Conservation (phyloP, 1,139 yeast genomes). For the Lodderomyces parapsilosis region DNA sequence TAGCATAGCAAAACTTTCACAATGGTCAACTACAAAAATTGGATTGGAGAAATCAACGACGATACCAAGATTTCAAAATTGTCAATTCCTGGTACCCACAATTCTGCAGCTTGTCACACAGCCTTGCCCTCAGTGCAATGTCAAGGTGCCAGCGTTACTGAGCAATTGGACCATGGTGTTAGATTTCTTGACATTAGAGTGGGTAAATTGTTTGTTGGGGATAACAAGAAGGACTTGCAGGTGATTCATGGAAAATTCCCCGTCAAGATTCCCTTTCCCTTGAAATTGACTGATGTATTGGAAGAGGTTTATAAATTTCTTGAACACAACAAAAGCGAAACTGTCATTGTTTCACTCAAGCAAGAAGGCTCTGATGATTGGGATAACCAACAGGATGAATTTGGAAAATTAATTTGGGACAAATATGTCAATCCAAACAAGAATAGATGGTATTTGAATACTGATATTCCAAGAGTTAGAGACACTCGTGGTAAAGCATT, state of each 20-base stretch:
- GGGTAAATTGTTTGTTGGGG: slow-evolving; percentile 56
- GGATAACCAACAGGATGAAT: slow-evolving; percentile 64
- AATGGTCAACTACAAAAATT: slow-evolving; percentile 45
- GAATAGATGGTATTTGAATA: slow-evolving; percentile 61
- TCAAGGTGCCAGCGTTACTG: slow-evolving; percentile 60
- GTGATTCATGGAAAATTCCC: slow-evolving; percentile 80
- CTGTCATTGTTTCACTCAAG: slow-evolving; percentile 67
- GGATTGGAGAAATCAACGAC: slow-evolving; percentile 60
- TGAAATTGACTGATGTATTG: slow-evolving; percentile 46
- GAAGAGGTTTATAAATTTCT: slow-evolving; percentile 62
- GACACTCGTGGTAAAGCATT: slow-evolving; percentile 68
- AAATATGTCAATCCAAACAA: slow-evolving; percentile 50
- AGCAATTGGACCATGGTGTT: slow-evolving; percentile 70
- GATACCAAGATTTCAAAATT: slow-evolving; percentile 51
- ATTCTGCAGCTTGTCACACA: slow-evolving; percentile 72
- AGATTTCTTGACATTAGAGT: slow-evolving; percentile 70
- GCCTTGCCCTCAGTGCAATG: slow-evolving; percentile 80
- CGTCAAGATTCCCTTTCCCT: slow-evolving; percentile 60
- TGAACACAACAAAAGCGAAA: slow-evolving; percentile 52
- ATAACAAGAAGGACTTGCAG: slow-evolving; percentile 47
- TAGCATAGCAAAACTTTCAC: too few species aligned
- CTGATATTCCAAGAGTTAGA: slow-evolving; percentile 56
- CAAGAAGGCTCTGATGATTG: slow-evolving; percentile 72
- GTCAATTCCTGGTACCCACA: slow-evolving; percentile 80
- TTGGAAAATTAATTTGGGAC: slow-evolving; percentile 64